These are phyloP conservation scores for Ilyonectria sp. DNA, from an alignment of 2,329 filamentous ascomycete species.

Conservation along the genomic window DNA sequence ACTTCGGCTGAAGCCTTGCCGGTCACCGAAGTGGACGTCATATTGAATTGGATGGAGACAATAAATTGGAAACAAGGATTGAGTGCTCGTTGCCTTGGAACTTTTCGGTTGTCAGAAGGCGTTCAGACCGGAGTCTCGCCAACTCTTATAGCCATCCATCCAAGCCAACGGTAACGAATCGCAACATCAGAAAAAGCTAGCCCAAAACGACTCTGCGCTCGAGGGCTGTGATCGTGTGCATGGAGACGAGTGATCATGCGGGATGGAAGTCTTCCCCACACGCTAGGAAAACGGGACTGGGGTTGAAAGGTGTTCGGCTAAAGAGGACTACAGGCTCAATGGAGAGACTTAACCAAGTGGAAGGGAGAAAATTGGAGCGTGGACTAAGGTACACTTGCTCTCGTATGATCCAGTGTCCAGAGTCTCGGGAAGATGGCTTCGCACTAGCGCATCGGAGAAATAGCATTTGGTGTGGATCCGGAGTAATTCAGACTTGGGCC, in stretches of 20 bases:
- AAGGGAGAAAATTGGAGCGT: background rate
- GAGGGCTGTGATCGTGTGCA: background rate
- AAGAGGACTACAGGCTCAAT: background rate
- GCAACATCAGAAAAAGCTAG: background rate
- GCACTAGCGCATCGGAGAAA: background rate
- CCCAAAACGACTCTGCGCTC: background rate
- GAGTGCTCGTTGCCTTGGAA: background rate
- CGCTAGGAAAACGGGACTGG: background rate
- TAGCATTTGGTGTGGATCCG: background rate
- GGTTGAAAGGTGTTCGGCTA: background rate
- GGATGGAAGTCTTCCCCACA: conserved; percentile 16
- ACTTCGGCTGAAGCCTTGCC: background rate
- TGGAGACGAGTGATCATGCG: conserved; percentile 5
- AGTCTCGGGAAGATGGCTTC: background rate
- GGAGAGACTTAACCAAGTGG: background rate
- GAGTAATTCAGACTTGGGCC: background rate
- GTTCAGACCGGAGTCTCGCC: background rate
- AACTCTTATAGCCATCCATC: conserved; percentile 6
- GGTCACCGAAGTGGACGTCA: background rate
- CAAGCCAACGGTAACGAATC: background rate
- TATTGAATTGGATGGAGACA: background rate
- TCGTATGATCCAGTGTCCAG: background rate
- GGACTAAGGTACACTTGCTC: background rate
- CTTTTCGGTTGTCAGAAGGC: background rate
- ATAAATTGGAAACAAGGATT: background rate